Evolutionary conservation across 176 grass and related monocot genomes (phyloP).

Genomic region (Rhipidocladum racemiflorum): DNA sequence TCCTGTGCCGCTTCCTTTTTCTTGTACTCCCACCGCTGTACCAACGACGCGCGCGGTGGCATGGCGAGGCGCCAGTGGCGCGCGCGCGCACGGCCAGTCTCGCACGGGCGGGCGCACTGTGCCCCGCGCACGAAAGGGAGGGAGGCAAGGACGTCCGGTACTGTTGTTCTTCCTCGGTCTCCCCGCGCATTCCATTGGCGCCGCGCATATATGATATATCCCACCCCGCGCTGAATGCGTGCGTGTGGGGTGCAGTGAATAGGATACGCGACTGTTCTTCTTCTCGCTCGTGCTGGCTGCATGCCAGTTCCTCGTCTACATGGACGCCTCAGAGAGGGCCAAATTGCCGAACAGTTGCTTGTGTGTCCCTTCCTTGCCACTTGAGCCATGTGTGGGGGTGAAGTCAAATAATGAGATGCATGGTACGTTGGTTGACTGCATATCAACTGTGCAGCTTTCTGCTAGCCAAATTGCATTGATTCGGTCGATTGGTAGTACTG

Average conservation of each 20-base stretch:
- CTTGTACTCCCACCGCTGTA: slow-evolving; percentile 3
- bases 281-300: slow-evolving; percentile 3
- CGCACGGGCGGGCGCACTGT: background rate
- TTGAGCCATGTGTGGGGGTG: background rate
- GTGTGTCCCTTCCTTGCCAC: background rate
- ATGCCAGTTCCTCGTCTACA: background rate
- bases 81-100: background rate
- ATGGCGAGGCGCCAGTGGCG: background rate
- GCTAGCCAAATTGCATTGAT: slow-evolving; percentile 17
- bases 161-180: background rate
- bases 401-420: slow-evolving; percentile 23
- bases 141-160: background rate
- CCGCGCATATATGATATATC: background rate
- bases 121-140: background rate
- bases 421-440: slow-evolving; percentile 3
- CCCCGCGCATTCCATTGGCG: background rate
- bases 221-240: background rate
- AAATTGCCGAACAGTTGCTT: slow-evolving; percentile 32
- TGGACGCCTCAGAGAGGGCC: slow-evolving; percentile 10
- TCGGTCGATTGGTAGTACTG: background rate
- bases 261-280: background rate
- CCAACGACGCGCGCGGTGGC: background rate
- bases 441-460: slow-evolving; percentile 3
- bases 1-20: slow-evolving; percentile 26
- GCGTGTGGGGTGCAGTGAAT: background rate